Conservation (phyloP, 2,329 filamentous ascomycete genomes). For the Hypoxylon sp. region DNA sequence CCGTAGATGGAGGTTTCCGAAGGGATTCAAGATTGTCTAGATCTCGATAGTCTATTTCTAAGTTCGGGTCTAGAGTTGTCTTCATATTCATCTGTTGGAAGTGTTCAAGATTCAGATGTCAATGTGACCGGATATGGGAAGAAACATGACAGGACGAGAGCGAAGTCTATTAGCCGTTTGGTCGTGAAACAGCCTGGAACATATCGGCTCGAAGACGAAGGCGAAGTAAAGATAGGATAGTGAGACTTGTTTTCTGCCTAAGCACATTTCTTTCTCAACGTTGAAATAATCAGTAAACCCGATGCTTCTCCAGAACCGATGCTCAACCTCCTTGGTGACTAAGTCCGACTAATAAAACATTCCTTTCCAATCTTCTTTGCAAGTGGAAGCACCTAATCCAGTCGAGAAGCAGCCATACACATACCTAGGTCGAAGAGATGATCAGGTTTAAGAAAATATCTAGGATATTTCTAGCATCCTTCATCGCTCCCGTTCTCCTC, state of each 20-base stretch:
- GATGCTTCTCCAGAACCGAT: not conserved
- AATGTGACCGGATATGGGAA: not conserved
- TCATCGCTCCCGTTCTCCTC: not conserved
- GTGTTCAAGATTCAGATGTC: not conserved
- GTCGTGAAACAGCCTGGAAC: not conserved
- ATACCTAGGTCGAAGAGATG: not conserved
- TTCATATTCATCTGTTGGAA: not conserved
- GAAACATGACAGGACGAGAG: not conserved
- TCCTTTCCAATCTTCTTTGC: not conserved
- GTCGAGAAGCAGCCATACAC: too few species aligned
- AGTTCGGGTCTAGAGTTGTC: not conserved
- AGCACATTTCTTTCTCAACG: not conserved
- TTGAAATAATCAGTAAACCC: not conserved
- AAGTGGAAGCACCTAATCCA: not conserved
- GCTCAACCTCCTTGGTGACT: not conserved
- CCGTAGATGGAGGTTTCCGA: not conserved
- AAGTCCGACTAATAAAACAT: not conserved
- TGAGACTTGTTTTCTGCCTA: not conserved
- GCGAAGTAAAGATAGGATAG: not conserved
- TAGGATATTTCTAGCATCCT: not conserved
- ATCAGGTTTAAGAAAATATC: not conserved
- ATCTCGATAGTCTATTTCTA: not conserved
- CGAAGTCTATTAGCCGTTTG: too few species aligned
- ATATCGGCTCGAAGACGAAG: not conserved
- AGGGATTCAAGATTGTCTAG: not conserved